phyloP scores from a whole-genome alignment of 306 rosid species.

The Vicia faba region DNA sequence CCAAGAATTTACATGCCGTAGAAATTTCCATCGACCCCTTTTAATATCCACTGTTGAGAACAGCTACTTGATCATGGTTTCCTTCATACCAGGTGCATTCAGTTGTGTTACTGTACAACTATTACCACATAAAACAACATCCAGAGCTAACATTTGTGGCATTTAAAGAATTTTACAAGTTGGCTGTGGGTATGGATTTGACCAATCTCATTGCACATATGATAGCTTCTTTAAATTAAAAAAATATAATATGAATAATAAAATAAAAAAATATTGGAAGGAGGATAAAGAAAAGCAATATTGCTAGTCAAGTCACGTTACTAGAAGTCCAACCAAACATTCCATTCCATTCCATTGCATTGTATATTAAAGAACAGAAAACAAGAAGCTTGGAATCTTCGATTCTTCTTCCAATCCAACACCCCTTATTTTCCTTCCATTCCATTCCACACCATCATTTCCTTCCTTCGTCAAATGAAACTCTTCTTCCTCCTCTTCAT shows the following conservation, averaged over 20 bases:
- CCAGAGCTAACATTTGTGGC: conserved; percentile 57
- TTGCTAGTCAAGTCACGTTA: too few relatives aligned
- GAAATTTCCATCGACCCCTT: background rate
- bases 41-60: background rate
- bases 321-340: too few relatives aligned
- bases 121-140: conserved; percentile 62
- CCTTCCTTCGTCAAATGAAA: conserved; percentile 36
- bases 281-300: too few relatives aligned
- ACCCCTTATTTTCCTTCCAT: background rate
- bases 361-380: too few relatives aligned
- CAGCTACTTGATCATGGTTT: background rate
- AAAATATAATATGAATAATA: too few relatives aligned
- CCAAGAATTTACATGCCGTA: background rate
- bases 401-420: background rate
- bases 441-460: background rate
- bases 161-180: conserved; percentile 64
- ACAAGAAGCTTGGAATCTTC: conserved; percentile 5
- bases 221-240: too few relatives aligned
- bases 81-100: conserved; percentile 60
- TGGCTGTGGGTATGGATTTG: too few relatives aligned
- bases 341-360: too few relatives aligned
- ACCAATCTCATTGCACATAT: too few relatives aligned
- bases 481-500: conserved; percentile 9
- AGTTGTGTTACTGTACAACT: conserved; percentile 73
- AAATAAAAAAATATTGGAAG: too few relatives aligned